Evolutionary conservation across 106 monocot genomes (phyloP).

Genomic region (Acorus calamus): DNA sequence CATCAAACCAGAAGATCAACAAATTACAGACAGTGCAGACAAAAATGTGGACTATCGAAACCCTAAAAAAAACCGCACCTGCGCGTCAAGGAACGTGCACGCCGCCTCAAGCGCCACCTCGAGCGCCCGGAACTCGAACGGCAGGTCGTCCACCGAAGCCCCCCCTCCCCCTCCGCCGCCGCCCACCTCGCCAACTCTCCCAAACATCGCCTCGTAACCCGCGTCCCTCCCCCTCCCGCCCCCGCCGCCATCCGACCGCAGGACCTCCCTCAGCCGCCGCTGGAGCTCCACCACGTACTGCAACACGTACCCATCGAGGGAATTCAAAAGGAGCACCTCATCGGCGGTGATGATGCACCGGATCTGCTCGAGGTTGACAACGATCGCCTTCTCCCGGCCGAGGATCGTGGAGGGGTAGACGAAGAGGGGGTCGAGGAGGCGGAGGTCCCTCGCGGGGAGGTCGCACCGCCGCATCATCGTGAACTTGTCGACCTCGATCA

Average conservation of each 20-base stretch:
- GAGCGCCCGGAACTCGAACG: too few relatives aligned
- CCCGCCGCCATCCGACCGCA: conserved; percentile 9
- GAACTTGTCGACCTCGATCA: conserved; percentile 37
- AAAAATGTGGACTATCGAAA: neutral
- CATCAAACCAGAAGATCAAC: neutral
- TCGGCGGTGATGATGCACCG: conserved; percentile 61
- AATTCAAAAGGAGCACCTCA: conserved; percentile 49
- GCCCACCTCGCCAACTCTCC: too few relatives aligned
- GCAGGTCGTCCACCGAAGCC: too few relatives aligned
- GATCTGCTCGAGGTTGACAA: conserved; percentile 58
- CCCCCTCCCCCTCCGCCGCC: too few relatives aligned
- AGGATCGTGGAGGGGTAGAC: conserved; percentile 59
- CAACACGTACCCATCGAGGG: conserved; percentile 36
- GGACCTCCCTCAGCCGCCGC: conserved; percentile 24
- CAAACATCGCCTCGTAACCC: too few relatives aligned
- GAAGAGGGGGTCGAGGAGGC: conserved; percentile 64
- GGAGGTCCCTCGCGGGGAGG: conserved; percentile 53
- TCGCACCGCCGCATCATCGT: conserved; percentile 62
- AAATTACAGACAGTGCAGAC: neutral
- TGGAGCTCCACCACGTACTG: conserved; percentile 55
- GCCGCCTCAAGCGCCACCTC: too few relatives aligned
- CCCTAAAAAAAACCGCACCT: neutral
- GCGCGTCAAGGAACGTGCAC: too few relatives aligned
- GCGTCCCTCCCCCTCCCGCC: too few relatives aligned
- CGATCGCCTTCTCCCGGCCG: conserved; percentile 50